A percentile compares a stretch with the other conserved stretches of the same genome.
Evolutionary conservation across 2,329 filamentous ascomycete species (phyloP).

Genomic region (Cordyceps javanica): DNA sequence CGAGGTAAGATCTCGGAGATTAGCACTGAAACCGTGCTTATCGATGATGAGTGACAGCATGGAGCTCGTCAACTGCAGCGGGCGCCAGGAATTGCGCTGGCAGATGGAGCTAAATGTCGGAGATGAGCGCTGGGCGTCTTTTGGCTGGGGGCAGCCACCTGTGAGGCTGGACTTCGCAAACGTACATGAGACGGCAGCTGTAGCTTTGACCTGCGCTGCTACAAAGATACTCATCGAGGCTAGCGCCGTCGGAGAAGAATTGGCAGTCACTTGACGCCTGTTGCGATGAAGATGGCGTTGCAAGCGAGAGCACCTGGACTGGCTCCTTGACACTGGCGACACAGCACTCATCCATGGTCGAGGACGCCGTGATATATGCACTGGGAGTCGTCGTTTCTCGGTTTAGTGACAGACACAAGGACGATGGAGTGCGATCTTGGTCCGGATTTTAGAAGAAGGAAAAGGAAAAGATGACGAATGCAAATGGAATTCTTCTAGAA

Average conservation of each 20-base stretch:
- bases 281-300: not conserved
- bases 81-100: constrained; percentile 24
- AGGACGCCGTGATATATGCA: not conserved
- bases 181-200: constrained; percentile 14
- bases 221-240: not conserved
- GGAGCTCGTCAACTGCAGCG: constrained; percentile 20
- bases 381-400: not conserved
- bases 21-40: constrained; percentile 18
- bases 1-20: constrained; percentile 22
- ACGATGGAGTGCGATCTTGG: too few relatives aligned
- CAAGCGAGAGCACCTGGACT: not conserved
- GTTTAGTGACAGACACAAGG: not conserved
- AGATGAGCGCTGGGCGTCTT: not conserved
- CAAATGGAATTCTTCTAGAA: not conserved
- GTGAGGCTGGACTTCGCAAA: not conserved
- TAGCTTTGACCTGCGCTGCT: not conserved
- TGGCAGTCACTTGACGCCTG: not conserved
- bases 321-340: constrained; percentile 18
- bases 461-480: not conserved
- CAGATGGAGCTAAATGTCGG: constrained; percentile 22
- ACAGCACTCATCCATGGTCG: constrained; percentile 15
- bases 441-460: not conserved
- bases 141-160: not conserved
- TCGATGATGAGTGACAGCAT: constrained; percentile 21
- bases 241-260: not conserved